phyloP scores from a whole-genome alignment of 2,329 filamentous ascomycete species.

The Hypoxylon sp. region DNA sequence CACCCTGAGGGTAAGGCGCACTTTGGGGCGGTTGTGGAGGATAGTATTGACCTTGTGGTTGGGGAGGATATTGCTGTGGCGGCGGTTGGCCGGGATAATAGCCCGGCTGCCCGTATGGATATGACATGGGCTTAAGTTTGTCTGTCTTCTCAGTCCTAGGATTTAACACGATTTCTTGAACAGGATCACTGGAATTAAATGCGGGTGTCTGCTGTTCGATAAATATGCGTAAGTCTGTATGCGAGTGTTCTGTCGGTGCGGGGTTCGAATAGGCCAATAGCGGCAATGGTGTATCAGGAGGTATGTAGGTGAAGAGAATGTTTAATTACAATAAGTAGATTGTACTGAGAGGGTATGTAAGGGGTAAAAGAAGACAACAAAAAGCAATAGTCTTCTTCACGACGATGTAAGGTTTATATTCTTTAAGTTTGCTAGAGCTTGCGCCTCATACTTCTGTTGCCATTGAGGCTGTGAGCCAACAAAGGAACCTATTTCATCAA shows the following conservation, averaged over 20 bases:
- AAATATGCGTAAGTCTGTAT: not conserved
- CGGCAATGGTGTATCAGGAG: not conserved
- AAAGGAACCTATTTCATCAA: slow-evolving; percentile 18
- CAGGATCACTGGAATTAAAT: not conserved
- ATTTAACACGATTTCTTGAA: not conserved
- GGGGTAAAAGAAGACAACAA: not conserved
- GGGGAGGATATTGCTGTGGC: slow-evolving; percentile 51
- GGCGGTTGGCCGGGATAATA: slow-evolving; percentile 50
- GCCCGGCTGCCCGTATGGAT: slow-evolving; percentile 44
- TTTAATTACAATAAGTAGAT: not conserved
- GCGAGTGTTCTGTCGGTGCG: slow-evolving; percentile 16
- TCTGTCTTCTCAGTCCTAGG: slow-evolving; percentile 3
- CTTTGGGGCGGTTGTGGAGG: slow-evolving; percentile 12
- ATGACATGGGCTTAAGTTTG: slow-evolving; percentile 41
- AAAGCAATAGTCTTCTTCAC: not conserved
- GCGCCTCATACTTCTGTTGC: slow-evolving; percentile 30
- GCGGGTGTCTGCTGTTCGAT: not conserved
- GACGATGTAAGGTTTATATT: slow-evolving; percentile 17
- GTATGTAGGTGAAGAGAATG: not conserved
- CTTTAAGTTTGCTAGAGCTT: slow-evolving; percentile 13
- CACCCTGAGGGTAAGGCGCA: slow-evolving; percentile 42
- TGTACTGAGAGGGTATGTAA: slow-evolving; percentile 3
- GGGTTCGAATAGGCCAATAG: slow-evolving; percentile 9
- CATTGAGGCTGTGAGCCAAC: slow-evolving; percentile 43
- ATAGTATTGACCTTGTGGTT: slow-evolving; percentile 37